Conservation (phyloP, 2,329 filamentous ascomycete genomes). For the Stachybotrys elegans region DNA sequence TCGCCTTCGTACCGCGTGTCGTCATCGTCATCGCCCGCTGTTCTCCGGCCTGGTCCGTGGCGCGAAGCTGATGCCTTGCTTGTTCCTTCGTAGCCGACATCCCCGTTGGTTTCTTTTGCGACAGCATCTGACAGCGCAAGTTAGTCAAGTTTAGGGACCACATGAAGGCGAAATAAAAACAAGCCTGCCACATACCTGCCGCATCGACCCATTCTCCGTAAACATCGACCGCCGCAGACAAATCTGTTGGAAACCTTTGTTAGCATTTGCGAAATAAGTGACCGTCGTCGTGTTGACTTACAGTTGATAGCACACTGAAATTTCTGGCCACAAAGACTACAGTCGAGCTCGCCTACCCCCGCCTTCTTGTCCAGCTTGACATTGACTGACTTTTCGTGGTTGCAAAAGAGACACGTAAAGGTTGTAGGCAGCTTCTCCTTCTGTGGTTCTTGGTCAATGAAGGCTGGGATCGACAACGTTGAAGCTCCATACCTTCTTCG, state of each 20-base stretch:
- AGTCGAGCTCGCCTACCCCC: slow-evolving; percentile 77
- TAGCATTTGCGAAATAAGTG: too few relatives aligned
- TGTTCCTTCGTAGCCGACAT: slow-evolving; percentile 21
- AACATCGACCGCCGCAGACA: slow-evolving; percentile 88
- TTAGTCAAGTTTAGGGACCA: slow-evolving; percentile 11
- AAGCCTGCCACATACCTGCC: slow-evolving; percentile 45
- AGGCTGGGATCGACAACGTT: slow-evolving; percentile 3
- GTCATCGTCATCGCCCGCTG: slow-evolving; percentile 41
- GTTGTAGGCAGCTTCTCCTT: slow-evolving; percentile 68
- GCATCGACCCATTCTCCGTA: slow-evolving; percentile 99
- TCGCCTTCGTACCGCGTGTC: slow-evolving; percentile 49
- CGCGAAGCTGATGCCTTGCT: slow-evolving; percentile 13
- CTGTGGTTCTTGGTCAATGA: slow-evolving; percentile 31
- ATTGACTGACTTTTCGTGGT: slow-evolving; percentile 87
- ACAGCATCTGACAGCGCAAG: slow-evolving; percentile 37
- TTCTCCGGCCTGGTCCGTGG: slow-evolving; percentile 17
- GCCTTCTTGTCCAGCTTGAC: slow-evolving; percentile 93
- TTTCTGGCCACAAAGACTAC: slow-evolving; percentile 88
- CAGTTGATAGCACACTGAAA: slow-evolving; percentile 94
- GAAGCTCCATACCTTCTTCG: slow-evolving; percentile 65
- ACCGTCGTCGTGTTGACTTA: slow-evolving; percentile 34
- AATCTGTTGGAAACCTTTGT: slow-evolving; percentile 56
- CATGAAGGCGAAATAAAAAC: slow-evolving; percentile 3
- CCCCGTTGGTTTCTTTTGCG: slow-evolving; percentile 38
- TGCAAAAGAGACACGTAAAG: slow-evolving; percentile 98